Evolutionary conservation across 108 stramenopile genomes (phyloP), one percentile per base, ranked within the genome.

Genomic region (Pseudonitzschia pungens): DNA sequence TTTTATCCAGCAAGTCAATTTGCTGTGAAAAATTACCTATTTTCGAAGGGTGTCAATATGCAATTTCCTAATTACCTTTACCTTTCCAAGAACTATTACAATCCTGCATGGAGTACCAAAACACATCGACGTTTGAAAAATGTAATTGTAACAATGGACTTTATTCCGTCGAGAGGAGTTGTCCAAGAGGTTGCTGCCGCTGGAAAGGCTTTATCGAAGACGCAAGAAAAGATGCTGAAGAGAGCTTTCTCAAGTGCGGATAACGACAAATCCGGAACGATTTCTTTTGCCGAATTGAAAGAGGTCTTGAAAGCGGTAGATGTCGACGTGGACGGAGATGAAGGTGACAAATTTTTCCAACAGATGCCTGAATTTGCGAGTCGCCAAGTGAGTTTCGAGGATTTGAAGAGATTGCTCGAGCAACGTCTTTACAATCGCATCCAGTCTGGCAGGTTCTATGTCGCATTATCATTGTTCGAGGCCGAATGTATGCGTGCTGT

Each of bases 81-180:
- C 78, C 72, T 98, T 48, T 95, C 94, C 10, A 93, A 90, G 50
- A 99, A 99, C 84, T 96, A 99, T 84, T 99, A 97, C 74, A 89
- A 98, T 54, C 85, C 84, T 57, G 75, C 77, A 31, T 99, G 99
- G 99, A 88, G 91, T 42, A 81, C 96, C 51, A 94, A 93, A 77
- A 97, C 97, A 15, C 94, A 94, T 82, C 86, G 98, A 6, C 92
- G 99, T 27, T 74, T 99, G 62, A 98, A 99, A 86, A 99, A 98
- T 86, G 90, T 98, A 18, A 96, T 99, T 52, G 90, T 98, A 9
- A 84, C 97, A 16, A 86, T 99, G 94, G 98, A 98, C 72, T 98
- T 92, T 73, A 79, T 81, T 73, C 91, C 81, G 68, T 89, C 74
- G 0, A 89, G 86, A 73, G 73, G 78, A 31, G 83, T 81, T 44